These are phyloP conservation scores for Solanum hybrid DNA, from an alignment of 305 asterid species.

Conservation along the genomic window DNA sequence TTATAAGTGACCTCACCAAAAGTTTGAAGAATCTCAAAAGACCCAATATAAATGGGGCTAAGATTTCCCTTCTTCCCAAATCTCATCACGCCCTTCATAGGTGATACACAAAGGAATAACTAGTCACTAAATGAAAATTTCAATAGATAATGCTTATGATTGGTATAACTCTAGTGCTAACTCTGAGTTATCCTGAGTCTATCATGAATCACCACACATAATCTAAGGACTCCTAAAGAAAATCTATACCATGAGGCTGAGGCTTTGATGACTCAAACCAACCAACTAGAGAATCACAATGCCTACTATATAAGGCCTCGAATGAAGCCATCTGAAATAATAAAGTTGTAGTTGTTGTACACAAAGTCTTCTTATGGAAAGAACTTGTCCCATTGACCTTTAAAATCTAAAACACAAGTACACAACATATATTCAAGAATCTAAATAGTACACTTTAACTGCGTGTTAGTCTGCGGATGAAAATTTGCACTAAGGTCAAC, in stretches of 20 bases:
- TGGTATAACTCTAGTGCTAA: neutral
- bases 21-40: neutral
- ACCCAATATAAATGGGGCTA: neutral
- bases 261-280: neutral
- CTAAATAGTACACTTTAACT: neutral
- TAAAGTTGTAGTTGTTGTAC: neutral
- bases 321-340: neutral
- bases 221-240: neutral
- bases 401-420: neutral
- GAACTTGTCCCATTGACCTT: neutral
- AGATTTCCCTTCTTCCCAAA: neutral
- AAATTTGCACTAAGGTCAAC: neutral
- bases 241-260: neutral
- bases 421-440: neutral
- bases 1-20: neutral
- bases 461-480: neutral
- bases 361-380: neutral
- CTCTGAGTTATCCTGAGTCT: neutral
- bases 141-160: neutral
- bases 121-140: neutral
- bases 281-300: neutral
- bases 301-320: no score
- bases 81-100: neutral
- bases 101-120: neutral
- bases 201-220: neutral